Conservation (phyloP, 2,329 filamentous ascomycete genomes). For the Trichoderma oligosporum region DNA sequence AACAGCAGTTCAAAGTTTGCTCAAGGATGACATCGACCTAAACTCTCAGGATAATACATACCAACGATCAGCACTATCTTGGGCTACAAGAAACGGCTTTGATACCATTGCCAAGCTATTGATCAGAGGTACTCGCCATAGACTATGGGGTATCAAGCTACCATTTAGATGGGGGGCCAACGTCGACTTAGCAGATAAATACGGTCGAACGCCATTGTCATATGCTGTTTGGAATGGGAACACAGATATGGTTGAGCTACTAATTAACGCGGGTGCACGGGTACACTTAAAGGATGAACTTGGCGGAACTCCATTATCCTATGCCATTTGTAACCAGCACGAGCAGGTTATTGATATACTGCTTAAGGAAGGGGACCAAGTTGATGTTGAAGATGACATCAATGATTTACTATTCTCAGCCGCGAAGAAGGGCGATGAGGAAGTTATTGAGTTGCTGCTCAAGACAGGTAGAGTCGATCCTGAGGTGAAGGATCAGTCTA, state of each 20-base stretch:
- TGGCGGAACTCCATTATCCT: not conserved
- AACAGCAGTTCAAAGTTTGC: not conserved
- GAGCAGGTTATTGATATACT: not conserved
- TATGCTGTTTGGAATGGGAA: not conserved
- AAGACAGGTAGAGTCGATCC: not conserved
- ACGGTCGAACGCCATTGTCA: not conserved
- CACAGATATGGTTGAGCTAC: not conserved
- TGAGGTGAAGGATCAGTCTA: not conserved
- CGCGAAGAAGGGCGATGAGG: not conserved
- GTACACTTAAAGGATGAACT: not conserved
- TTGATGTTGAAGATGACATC: not conserved
- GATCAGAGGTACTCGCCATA: not conserved
- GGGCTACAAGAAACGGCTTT: slow-evolving; percentile 5
- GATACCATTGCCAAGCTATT: not conserved
- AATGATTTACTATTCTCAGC: not conserved
- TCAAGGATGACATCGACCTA: not conserved
- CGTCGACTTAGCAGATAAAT: not conserved
- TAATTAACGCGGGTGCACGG: not conserved
- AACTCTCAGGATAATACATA: not conserved
- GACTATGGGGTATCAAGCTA: not conserved
- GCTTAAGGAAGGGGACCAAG: not conserved
- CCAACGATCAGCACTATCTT: not conserved
- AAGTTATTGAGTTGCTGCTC: slow-evolving; percentile 3
- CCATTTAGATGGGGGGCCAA: not conserved
- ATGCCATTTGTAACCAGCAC: not conserved